A percentile compares a stretch with the other conserved stretches of the same genome.
Evolutionary conservation across 371 early-diverging fungal species (phyloP).

Genomic region (Apophysomyces elegans): DNA sequence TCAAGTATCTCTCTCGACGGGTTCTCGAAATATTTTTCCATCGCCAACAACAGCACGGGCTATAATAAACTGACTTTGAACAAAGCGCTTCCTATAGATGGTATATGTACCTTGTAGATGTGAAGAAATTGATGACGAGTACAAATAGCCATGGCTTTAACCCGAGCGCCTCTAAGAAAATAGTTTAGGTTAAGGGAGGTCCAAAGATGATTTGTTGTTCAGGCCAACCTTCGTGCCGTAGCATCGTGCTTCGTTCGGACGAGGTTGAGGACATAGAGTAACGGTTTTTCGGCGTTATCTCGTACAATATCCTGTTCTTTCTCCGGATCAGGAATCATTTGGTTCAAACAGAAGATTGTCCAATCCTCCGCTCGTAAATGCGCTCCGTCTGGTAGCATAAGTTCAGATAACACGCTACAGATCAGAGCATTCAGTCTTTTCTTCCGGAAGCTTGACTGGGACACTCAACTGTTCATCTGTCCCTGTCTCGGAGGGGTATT

Average conservation of each 20-base stretch:
- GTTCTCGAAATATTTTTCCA: slow-evolving; percentile 88
- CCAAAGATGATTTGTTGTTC: not conserved
- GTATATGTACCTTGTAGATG: slow-evolving; percentile 80
- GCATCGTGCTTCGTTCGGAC: slow-evolving; percentile 89
- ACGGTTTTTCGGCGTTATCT: slow-evolving; percentile 60
- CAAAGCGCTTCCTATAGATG: not conserved
- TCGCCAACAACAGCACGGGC: slow-evolving; percentile 87
- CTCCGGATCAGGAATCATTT: slow-evolving; percentile 63
- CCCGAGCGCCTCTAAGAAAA: slow-evolving; percentile 77
- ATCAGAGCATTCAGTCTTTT: not conserved
- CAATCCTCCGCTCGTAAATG: slow-evolving; percentile 92
- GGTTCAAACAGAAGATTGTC: slow-evolving; percentile 92
- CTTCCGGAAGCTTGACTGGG: not conserved
- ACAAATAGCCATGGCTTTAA: slow-evolving; percentile 95
- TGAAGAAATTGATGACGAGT: slow-evolving; percentile 88
- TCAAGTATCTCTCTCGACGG: slow-evolving; percentile 79
- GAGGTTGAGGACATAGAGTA: slow-evolving; percentile 87
- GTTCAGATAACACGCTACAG: slow-evolving; percentile 82
- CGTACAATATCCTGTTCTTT: slow-evolving; percentile 36
- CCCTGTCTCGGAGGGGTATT: slow-evolving; percentile 85
- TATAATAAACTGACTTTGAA: slow-evolving; percentile 22
- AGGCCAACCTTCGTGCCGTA: slow-evolving; percentile 68
- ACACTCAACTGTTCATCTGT: slow-evolving; percentile 77
- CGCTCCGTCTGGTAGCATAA: slow-evolving; percentile 96
- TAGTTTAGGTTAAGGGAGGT: not conserved